Percentiles rank a stretch among this genome's conserved stretches.
These are phyloP conservation scores for Moniliophthora roreri DNA, from an alignment of 1,284 basidiomycete genomes.

Conservation along the genomic window DNA sequence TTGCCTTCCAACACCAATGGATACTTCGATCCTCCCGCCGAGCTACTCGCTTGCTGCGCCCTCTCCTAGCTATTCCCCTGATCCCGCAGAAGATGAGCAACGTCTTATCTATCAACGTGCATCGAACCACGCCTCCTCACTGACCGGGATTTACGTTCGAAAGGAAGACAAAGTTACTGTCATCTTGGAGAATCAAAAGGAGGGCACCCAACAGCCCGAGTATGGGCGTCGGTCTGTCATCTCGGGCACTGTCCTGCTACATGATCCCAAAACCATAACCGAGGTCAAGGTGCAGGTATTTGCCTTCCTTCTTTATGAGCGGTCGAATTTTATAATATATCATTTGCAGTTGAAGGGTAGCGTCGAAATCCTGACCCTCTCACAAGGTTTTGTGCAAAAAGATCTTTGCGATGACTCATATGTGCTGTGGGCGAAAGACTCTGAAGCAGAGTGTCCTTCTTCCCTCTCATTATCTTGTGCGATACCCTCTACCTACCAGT, in stretches of 20 bases:
- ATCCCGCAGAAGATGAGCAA: slow-evolving; percentile 19
- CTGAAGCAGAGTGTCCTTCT: slow-evolving; percentile 12
- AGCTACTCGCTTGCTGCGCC: slow-evolving; percentile 12
- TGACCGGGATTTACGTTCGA: slow-evolving; percentile 19
- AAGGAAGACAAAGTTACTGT: slow-evolving; percentile 16
- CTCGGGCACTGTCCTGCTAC: slow-evolving; percentile 16
- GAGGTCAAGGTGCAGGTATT: slow-evolving; percentile 18
- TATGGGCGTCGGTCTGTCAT: slow-evolving; percentile 13
- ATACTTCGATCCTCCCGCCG: not conserved
- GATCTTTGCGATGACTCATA: slow-evolving; percentile 9
- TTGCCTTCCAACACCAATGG: no score
- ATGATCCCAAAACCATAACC: slow-evolving; percentile 8
- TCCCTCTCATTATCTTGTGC: slow-evolving; percentile 16
- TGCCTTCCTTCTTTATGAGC: not conserved
- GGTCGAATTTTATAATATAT: not conserved
- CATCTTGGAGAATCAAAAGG: slow-evolving; percentile 18
- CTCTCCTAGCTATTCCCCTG: slow-evolving; percentile 19
- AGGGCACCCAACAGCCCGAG: slow-evolving; percentile 8
- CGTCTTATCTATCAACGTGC: slow-evolving; percentile 15
- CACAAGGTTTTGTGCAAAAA: slow-evolving; percentile 9
- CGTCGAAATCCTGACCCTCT: slow-evolving; percentile 15
- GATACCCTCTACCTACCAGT: slow-evolving; percentile 14
- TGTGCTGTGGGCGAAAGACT: slow-evolving; percentile 7
- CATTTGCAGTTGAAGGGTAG: slow-evolving; percentile 14
- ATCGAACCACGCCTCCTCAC: slow-evolving; percentile 5